phyloP scores from a whole-genome alignment of 306 rosid species.

The Hippophae gyantsensis region DNA sequence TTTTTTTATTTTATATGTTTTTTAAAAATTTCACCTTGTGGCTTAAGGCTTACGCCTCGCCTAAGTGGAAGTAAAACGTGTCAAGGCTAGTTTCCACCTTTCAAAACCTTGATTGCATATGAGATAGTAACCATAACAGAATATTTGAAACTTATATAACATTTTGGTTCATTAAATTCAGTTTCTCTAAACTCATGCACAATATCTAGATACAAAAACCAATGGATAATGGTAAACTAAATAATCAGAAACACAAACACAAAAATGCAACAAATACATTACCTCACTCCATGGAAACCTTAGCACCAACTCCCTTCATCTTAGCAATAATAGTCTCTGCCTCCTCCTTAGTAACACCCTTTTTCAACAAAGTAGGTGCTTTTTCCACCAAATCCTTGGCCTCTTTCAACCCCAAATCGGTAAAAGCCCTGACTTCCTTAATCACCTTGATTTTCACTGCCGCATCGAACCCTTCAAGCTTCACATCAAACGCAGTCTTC shows the following conservation, averaged over 20 bases:
- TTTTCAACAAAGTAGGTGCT: slow-evolving; percentile 76
- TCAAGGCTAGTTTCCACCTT: too few species aligned
- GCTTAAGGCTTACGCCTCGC: too few species aligned
- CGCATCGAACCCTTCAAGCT: slow-evolving; percentile 77
- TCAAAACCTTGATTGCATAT: too few species aligned
- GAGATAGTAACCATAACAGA: too few species aligned
- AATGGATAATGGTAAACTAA: too few species aligned
- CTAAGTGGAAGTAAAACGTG: too few species aligned
- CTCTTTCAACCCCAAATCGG: slow-evolving; percentile 91
- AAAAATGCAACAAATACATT: slow-evolving; percentile 1
- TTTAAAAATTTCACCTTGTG: too few species aligned
- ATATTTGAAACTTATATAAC: too few species aligned
- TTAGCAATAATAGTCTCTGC: slow-evolving; percentile 69
- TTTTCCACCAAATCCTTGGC: slow-evolving; percentile 97
- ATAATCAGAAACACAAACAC: background rate
- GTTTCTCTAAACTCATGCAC: too few species aligned
- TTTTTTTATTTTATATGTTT: too few species aligned
- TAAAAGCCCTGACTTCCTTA: slow-evolving; percentile 82
- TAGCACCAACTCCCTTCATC: slow-evolving; percentile 87
- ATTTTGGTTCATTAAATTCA: too few species aligned
- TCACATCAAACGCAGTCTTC: slow-evolving; percentile 76
- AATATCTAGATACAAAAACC: too few species aligned
- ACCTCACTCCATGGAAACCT: slow-evolving; percentile 84
- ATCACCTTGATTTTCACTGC: slow-evolving; percentile 78
- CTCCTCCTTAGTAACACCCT: slow-evolving; percentile 82